These are phyloP conservation scores for Boletus subcaerulescens DNA, from an alignment of 768 basidiomycete species.

Conservation along the genomic window DNA sequence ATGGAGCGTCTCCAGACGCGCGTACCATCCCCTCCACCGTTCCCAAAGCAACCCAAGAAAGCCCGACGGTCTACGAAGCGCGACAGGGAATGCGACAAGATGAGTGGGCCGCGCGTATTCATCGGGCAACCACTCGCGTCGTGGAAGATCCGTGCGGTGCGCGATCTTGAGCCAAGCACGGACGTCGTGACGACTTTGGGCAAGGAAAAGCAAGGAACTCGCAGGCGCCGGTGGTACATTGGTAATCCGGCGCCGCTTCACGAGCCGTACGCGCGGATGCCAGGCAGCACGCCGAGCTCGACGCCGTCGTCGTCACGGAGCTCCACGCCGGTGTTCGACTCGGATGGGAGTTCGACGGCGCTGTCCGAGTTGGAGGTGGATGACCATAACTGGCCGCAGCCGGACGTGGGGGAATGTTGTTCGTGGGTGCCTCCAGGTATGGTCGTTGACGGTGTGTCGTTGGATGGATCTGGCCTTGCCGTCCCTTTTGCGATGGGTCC, in stretches of 20 bases:
- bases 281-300: not conserved
- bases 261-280: constrained; percentile 23
- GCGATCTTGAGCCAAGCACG: constrained; percentile 22
- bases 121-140: constrained; percentile 22
- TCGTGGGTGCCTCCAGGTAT: constrained; percentile 19
- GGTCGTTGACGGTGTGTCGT: not conserved
- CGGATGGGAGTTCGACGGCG: constrained; percentile 14
- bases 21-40: not conserved
- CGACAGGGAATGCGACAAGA: not conserved
- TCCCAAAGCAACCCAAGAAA: not conserved
- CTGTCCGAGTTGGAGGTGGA: constrained; percentile 8
- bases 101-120: constrained; percentile 19
- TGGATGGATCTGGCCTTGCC: not conserved
- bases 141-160: constrained; percentile 22
- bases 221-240: constrained; percentile 16
- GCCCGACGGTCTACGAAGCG: not conserved
- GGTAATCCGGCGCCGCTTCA: constrained; percentile 16
- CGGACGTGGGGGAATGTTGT: constrained; percentile 31
- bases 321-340: constrained; percentile 8
- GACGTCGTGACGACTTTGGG: not conserved
- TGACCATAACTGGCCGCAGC: constrained; percentile 26
- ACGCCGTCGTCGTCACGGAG: constrained; percentile 3
- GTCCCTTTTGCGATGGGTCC: not conserved
- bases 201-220: not conserved
- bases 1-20: not conserved